Evolutionary conservation across 805 yeast species (phyloP), one percentile per base, ranked within the genome.

Genomic region (Ogataea degrootiae): DNA sequence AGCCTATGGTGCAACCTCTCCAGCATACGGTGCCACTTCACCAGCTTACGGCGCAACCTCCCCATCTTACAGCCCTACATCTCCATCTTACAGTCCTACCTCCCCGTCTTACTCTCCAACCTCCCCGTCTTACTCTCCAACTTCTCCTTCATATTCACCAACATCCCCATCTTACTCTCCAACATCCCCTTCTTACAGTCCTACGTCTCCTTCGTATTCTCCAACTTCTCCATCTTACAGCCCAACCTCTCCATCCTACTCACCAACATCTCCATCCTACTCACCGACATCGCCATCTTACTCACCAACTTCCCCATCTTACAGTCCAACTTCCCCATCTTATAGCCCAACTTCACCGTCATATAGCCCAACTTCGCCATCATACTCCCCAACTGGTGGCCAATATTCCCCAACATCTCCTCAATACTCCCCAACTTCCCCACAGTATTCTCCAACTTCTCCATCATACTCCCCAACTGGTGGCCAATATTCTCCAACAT

Each of bases 381-480:
- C 76, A 4, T 87, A 87, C 61, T 75, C 85, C 0, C 95, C 96
- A 47, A 82, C 89, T 0, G 82, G 91, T 0, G 82, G 90, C 61
- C 55, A 71, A 0, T 82, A 79, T 59, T 73, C 79, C 0, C 84
- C 84, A 53, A 77, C 83, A 0, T 74, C 79, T 0, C 82, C 83
- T 55, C 65, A 75, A 2, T 82, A 81, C 63, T 70, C 79, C 0
- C 87, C 91, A 38, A 82, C 91, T 0, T 75, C 83, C 4, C 90
- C 91, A 51, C 57, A 68, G 15, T 84, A 83, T 59, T 76, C 85
- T 0, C 96, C 96, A 44, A 85, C 96, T 0, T 79, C 87, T 1
- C 92, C 96, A 57, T 62, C 76, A 4, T 87, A 87, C 61, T 75
- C 85, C 0, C 95, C 96, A 47, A 82, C 89, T 0, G 82, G 91